A percentile compares a stretch with the other conserved stretches of the same genome.
Conservation (phyloP, 441 rosid species). For the Jatropha podagrica region DNA sequence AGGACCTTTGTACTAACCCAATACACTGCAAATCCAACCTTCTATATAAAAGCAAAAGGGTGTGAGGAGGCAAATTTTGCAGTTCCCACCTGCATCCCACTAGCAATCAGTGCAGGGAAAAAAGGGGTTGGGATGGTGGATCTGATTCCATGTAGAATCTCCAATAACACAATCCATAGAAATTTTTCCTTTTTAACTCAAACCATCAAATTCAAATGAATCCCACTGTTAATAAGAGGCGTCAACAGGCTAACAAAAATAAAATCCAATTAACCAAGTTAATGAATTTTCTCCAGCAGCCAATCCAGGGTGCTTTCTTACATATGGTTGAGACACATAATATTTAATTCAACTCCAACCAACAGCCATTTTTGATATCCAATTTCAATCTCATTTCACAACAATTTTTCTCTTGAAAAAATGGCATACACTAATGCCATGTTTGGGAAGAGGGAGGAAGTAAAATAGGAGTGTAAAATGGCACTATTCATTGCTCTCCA, state of each 20-base stretch:
- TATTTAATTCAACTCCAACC: too few species aligned
- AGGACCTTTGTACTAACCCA: too few species aligned
- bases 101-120: too few species aligned
- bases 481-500: too few species aligned
- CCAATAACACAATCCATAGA: background rate
- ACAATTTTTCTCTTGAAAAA: background rate
- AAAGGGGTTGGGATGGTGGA: too few species aligned
- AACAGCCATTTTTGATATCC: background rate
- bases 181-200: background rate
- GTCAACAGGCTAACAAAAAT: background rate
- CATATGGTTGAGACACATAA: background rate
- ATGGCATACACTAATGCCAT: background rate
- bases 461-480: too few species aligned
- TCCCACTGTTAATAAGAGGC: background rate
- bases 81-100: too few species aligned
- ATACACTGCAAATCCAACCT: background rate
- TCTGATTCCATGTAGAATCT: background rate
- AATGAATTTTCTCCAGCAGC: background rate
- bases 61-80: too few species aligned
- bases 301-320: background rate
- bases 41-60: background rate
- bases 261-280: background rate
- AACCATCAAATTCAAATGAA: background rate
- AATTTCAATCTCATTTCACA: background rate
- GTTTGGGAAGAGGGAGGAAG: too few species aligned